Conservation (phyloP, 2,329 filamentous ascomycete genomes). For the Chaetomium sp. region DNA sequence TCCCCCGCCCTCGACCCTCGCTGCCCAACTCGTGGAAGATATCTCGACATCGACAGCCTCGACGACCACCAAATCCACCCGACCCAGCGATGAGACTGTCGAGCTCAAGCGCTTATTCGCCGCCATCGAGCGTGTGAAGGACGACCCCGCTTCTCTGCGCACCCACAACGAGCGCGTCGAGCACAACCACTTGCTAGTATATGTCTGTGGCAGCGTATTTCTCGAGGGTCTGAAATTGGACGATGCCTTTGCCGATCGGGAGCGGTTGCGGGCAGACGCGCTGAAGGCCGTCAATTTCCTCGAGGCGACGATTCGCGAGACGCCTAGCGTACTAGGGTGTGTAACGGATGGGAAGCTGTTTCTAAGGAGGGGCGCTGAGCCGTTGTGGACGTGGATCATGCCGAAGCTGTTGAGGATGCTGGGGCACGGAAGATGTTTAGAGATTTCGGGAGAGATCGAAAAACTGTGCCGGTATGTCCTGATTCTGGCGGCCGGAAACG, state of each 20-base stretch:
- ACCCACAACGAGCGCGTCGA: conserved; percentile 59
- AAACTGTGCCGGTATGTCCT: conserved; percentile 46
- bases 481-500: conserved; percentile 37
- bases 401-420: conserved; percentile 53
- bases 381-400: conserved; percentile 60
- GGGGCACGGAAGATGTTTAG: conserved; percentile 43
- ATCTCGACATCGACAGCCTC: conserved; percentile 50
- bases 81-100: conserved; percentile 56
- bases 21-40: conserved; percentile 79
- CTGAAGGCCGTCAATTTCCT: conserved; percentile 73
- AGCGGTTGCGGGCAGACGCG: conserved; percentile 52
- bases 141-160: conserved; percentile 48
- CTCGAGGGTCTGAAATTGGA: conserved; percentile 63
- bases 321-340: conserved; percentile 59
- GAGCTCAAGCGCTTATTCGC: conserved; percentile 66
- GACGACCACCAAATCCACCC: conserved; percentile 40
- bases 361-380: conserved; percentile 49
- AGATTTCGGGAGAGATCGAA: conserved; percentile 46
- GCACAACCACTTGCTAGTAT: conserved; percentile 80
- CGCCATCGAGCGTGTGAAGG: conserved; percentile 49
- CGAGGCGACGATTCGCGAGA: conserved; percentile 65
- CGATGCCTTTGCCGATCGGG: conserved; percentile 58
- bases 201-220: conserved; percentile 73
- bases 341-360: conserved; percentile 35
- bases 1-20: conserved; percentile 71